These are phyloP conservation scores for Brettanomyces nanus DNA, from an alignment of 805 yeast species.

Conservation along the genomic window DNA sequence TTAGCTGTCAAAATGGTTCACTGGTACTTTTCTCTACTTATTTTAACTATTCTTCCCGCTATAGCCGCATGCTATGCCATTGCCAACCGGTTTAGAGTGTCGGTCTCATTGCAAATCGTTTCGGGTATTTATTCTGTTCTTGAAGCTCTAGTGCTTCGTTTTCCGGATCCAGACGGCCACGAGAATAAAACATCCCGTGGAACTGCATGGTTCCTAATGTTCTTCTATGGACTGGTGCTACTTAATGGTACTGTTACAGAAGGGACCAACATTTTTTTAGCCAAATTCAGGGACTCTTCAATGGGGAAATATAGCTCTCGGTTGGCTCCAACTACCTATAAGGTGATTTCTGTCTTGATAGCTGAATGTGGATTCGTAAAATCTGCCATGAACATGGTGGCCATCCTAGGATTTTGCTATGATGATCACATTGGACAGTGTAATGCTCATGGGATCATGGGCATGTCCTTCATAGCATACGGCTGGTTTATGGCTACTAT, in stretches of 20 bases:
- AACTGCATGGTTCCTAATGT: constrained; percentile 53
- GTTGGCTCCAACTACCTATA: constrained; percentile 29
- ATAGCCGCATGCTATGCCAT: constrained; percentile 45
- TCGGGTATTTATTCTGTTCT: constrained; percentile 43
- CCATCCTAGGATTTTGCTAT: constrained; percentile 83
- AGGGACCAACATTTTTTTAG: constrained; percentile 34
- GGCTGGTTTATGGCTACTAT: constrained; percentile 65
- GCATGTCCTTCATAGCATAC: constrained; percentile 74
- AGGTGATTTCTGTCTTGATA: constrained; percentile 36
- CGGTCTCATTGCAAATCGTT: constrained; percentile 38
- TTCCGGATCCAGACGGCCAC: constrained; percentile 57
- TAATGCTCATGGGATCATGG: constrained; percentile 96
- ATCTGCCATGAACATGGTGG: constrained; percentile 71
- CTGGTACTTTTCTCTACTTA: constrained; percentile 46
- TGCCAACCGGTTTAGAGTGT: constrained; percentile 40
- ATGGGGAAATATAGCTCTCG: constrained; percentile 33
- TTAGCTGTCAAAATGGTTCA: constrained; percentile 48
- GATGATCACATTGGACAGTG: constrained; percentile 86
- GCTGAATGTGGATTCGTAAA: constrained; percentile 70
- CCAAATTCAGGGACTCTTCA: constrained; percentile 27
- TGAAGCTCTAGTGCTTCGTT: constrained; percentile 50
- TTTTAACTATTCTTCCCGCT: constrained; percentile 49
- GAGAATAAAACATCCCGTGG: constrained; percentile 65
- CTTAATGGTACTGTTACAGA: constrained; percentile 48
- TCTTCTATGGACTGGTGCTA: constrained; percentile 38